Evolutionary conservation across 305 asterid species (phyloP), one percentile per base, ranked within the genome.

Genomic region (Fraxinus paxiana): DNA sequence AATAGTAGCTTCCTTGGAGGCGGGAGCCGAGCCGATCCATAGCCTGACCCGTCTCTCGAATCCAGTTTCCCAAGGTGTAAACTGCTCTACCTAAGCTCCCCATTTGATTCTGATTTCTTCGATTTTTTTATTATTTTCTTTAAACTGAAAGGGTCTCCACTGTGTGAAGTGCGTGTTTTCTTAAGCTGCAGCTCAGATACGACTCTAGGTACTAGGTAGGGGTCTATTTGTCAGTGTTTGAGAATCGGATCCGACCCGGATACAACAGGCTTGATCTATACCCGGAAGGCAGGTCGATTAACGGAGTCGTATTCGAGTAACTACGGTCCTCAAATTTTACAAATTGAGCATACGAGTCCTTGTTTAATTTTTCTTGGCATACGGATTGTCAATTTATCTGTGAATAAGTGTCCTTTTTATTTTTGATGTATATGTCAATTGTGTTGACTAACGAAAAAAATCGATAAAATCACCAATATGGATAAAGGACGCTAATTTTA

Each of bases 41-140:
- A 82, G 98, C 92, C 87, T 92, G 94, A 79, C 98, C 98, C 35
- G 94, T 89, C 30, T 74, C 89, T 13, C 98, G 90, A 83, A 94
- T 91, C 92, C 86, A 90, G 37, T 80, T 76, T 15, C 98, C 98
- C 38, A 93, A 76, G 38, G 92, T 86, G 89, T 91, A 93, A 1
- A 93, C 86, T 75, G 92, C 98, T 87, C 88, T 89, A 70, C 98
- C 98, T 59, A 92, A 80, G 82, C 69, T 91, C 37, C 98, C 98
- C 98, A 94, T 94, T 77, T 17, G 65, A 48, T 51, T 63, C 83
- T 41, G 76, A 78, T 54, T 79, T 28, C 71, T 63, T 63, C 71
- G 34, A 63, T 67, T 13, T 15, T 67, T 67, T 67, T 12, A 30
- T 26, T 10, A 67, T 10, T 28, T 13, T 67, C 35, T 65, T 12